Conservation (phyloP, 805 yeast genomes). For the Zygosaccharomyces kombuchaensis region DNA sequence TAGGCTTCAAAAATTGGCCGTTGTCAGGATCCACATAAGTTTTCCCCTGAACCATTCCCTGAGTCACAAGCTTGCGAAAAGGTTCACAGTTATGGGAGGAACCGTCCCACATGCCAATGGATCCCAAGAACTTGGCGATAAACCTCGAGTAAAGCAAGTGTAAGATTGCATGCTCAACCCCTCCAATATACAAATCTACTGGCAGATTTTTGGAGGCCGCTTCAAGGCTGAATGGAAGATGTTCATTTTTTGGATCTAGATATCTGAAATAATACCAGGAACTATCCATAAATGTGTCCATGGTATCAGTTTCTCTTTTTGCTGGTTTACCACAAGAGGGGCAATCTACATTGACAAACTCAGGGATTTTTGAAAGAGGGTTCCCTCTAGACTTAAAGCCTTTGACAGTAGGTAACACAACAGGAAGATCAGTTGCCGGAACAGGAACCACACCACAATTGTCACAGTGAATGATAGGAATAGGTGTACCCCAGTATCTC, state of each 20-base stretch:
- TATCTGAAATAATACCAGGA: slow-evolving; percentile 94
- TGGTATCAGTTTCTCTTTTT: slow-evolving; percentile 89
- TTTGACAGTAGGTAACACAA: slow-evolving; percentile 60
- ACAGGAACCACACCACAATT: slow-evolving; percentile 89
- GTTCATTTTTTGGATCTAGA: slow-evolving; percentile 62
- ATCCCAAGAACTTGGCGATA: slow-evolving; percentile 69
- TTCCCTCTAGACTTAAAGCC: slow-evolving; percentile 50
- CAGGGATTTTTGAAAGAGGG: slow-evolving; percentile 63
- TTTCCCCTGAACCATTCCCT: slow-evolving; percentile 97
- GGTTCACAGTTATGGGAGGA: slow-evolving; percentile 66
- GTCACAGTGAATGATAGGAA: slow-evolving; percentile 87
- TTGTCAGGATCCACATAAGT: slow-evolving; percentile 69
- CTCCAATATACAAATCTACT: slow-evolving; percentile 89
- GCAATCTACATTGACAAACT: slow-evolving; percentile 69
- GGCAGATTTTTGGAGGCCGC: slow-evolving; percentile 59
- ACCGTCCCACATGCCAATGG: slow-evolving; percentile 68
- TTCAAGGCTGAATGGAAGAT: slow-evolving; percentile 49
- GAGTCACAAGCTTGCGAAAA: slow-evolving; percentile 72
- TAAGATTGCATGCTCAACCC: slow-evolving; percentile 93
- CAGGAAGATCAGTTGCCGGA: slow-evolving; percentile 84
- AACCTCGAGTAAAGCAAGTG: slow-evolving; percentile 86
- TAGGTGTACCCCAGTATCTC: slow-evolving; percentile 98
- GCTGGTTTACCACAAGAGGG: slow-evolving; percentile 76
- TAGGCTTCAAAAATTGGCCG: slow-evolving; percentile 73
- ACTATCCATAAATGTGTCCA: slow-evolving; percentile 98